phyloP scores from a whole-genome alignment of 495 filamentous ascomycete genomes.

The Clavariopsis aquatica region DNA sequence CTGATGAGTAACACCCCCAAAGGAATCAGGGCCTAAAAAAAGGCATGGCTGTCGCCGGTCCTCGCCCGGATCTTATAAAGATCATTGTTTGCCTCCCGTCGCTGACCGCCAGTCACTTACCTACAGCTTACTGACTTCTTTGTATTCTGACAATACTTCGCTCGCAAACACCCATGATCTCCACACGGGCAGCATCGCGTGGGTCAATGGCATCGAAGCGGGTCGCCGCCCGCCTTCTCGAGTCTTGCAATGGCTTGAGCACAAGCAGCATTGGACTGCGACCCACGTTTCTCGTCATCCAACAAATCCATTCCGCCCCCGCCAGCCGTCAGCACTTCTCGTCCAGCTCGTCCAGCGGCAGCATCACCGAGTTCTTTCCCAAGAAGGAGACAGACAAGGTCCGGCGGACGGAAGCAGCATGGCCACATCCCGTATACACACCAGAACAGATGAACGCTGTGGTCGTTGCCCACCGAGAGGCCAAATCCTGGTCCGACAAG shows the following conservation, averaged over 20 bases:
- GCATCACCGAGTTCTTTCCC: constrained; percentile 48
- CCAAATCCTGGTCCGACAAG: constrained; percentile 67
- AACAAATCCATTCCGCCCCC: constrained; percentile 25
- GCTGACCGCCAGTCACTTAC: constrained; percentile 1
- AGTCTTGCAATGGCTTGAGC: constrained; percentile 37
- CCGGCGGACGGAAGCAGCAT: constrained; percentile 55
- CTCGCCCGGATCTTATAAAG: constrained; percentile 17
- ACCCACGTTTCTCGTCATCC: constrained; percentile 34
- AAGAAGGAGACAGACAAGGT: constrained; percentile 40
- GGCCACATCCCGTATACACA: constrained; percentile 65
- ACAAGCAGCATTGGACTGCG: constrained; percentile 18
- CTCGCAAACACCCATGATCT: constrained; percentile 24
- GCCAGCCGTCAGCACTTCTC: constrained; percentile 31
- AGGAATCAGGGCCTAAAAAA: constrained; percentile 4
- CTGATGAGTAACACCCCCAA: constrained; percentile 15
- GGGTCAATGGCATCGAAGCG: constrained; percentile 36
- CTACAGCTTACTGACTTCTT: neutral
- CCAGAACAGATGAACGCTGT: constrained; percentile 65
- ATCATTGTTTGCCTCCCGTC: constrained; percentile 14
- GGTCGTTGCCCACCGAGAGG: constrained; percentile 65
- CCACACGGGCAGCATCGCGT: constrained; percentile 23
- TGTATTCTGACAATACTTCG: neutral
- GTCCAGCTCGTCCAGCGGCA: constrained; percentile 30
- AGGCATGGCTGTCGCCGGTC: neutral
- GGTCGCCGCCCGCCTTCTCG: constrained; percentile 40